A percentile compares a stretch with the other conserved stretches of the same genome.
Conservation (phyloP, 768 basidiomycete genomes). For the Cystobasidium tubakii region DNA sequence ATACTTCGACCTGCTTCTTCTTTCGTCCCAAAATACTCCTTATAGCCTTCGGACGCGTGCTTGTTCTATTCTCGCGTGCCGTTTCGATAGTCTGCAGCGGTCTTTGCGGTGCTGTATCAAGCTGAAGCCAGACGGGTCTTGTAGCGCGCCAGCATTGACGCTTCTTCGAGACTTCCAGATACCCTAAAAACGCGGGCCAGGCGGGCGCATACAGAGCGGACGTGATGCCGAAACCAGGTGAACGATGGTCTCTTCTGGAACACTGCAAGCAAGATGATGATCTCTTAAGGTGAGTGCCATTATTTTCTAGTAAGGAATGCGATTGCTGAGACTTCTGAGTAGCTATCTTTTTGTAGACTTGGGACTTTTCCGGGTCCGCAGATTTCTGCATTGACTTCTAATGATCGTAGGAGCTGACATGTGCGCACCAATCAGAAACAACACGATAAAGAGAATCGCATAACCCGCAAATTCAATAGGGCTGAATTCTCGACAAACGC, state of each 20-base stretch:
- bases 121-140: no score
- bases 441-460: conserved; percentile 11
- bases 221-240: conserved; percentile 11
- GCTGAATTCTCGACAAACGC: conserved; percentile 1
- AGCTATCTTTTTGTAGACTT: conserved; percentile 32
- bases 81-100: not conserved
- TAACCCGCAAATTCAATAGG: conserved; percentile 30
- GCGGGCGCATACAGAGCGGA: not conserved
- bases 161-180: not conserved
- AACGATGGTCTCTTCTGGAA: conserved; percentile 18
- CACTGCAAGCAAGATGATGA: conserved; percentile 35
- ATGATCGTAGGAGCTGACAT: no score
- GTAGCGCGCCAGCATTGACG: no score
- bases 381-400: no score
- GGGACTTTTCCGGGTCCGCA: conserved; percentile 11
- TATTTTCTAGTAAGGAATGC: not conserved
- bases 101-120: no score
- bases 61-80: not conserved
- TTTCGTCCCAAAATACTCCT: not conserved
- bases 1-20: not conserved
- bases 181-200: not conserved
- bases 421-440: no score
- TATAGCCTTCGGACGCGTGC: not conserved
- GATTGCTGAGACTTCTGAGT: not conserved
- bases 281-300: conserved; percentile 13